Base-by-base conservation (phyloP, 768 basidiomycete genomes). In the Clitopilus passeckerianus region DNA sequence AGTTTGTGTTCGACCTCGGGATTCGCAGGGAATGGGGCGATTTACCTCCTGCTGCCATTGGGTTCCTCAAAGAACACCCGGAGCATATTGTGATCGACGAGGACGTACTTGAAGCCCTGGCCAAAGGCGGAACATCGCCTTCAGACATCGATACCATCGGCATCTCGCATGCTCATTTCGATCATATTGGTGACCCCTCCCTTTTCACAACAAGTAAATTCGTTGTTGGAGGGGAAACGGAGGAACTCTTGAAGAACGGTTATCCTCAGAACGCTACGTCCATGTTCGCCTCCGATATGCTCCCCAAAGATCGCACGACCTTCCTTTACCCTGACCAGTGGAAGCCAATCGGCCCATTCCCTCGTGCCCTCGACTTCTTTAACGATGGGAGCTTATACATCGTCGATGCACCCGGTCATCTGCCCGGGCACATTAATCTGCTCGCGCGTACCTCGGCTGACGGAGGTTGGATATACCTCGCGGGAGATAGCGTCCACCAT, bases 341-440 rank as follows among this genome's bases (percentile, higher is more conserved):
- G 65, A 57, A 60, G 27, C 59, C 66, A 5, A 27, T 66, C 0
- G 66, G 65, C 2, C 63, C 62, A 2, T 67, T 66, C 18, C 78
- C 80, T 41, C 72, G 67, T 34, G 78, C 79, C 8, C 63, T 77
- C 33, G 81, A 86, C 68, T 77, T 75, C 64, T 84, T 77, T 61
- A 74, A 74, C 33, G 83, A 86, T 60, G 83, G 83, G 10, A 80
- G 78, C 61, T 65, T 83, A 37, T 85, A 80, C 62, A 71, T 85
- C 61, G 65, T 85, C 63, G 80, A 85, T 64, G 75, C 82, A 1
- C 76, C 83, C 4, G 83, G 84, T 0, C 84, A 86, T 64, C 64
- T 82, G 24, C 68, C 70, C 1, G 85, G 85, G 0, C 84, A 86
- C 57, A 61, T 84, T 57, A 82, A 80, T 60, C 59, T 79, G 27